Base-by-base conservation (phyloP, 371 early-diverging fungal species). In the Thermomucor indicae-seudaticae region DNA sequence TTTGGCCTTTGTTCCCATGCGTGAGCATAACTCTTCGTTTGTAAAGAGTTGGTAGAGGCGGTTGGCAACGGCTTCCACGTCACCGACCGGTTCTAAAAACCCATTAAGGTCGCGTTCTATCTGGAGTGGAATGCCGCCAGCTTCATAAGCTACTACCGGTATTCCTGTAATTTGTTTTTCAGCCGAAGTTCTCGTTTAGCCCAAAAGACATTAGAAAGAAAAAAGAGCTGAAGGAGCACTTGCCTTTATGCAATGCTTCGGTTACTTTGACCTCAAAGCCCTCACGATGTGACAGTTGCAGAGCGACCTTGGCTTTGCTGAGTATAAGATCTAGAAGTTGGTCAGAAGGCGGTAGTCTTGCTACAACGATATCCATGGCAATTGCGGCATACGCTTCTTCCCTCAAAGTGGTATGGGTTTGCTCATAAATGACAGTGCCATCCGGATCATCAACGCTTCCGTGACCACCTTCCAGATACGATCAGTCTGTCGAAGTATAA, bases 191-290 rank as follows among this genome's bases (percentile, higher is more conserved):
- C n/a, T 70, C 44, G 29, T 7, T 20, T 23, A 14, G 17, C 22
- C 24, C 16, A 19, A 19, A 55, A 42, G 23, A 16, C 23, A 17
- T 11, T 43, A 40, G 20, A 32, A 27, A 29, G 22, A 32, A 1
- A n/a, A n/a, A 25, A 43, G 12, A 16, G n/a, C n/a, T n/a, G n/a
- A n/a, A n/a, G n/a, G n/a, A n/a, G n/a, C n/a, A n/a, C n/a, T n/a
- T n/a, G 38, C 68, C 80, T 59, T 93, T 91, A 25, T 78, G 64
- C 19, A 91, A 69, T 3, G 89, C 81, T 52, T 93, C 94, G 3
- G 92, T 92, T n/a, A 93, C 89, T 66, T 93, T 93, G 72, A 93
- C 83, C 65, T 93, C 92, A 41, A 91, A 92, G 11, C 93, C 93
- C 73, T 92, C 92, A 37, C 90, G 79, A 34, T 83, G 82, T 1